A percentile compares a stretch with the other conserved stretches of the same genome.
Evolutionary conservation across 2,329 filamentous ascomycete genomes (phyloP).

Genomic region (Penicillium paneum): DNA sequence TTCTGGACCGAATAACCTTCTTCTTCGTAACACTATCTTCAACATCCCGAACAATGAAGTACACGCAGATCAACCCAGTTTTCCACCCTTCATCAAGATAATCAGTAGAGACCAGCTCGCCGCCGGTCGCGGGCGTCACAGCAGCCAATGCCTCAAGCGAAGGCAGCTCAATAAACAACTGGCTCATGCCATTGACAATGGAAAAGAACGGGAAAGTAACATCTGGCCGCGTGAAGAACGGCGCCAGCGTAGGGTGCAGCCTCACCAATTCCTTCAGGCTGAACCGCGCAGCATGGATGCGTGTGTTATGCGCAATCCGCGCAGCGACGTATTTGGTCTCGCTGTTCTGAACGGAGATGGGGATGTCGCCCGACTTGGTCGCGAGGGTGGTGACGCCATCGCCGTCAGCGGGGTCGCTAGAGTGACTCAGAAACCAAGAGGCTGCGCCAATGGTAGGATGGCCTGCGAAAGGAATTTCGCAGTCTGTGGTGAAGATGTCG

Average conservation of each 20-base stretch:
- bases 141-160: conserved; percentile 57
- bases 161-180: conserved; percentile 62
- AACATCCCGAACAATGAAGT: conserved; percentile 37
- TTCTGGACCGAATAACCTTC: conserved; percentile 34
- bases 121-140: conserved; percentile 23
- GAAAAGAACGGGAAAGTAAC: conserved; percentile 34
- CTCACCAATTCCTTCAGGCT: conserved; percentile 23
- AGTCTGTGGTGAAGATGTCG: conserved; percentile 53
- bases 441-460: conserved; percentile 58
- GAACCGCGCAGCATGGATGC: conserved; percentile 32
- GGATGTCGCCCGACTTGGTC: conserved; percentile 58
- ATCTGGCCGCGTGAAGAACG: conserved; percentile 15
- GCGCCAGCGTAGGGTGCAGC: conserved; percentile 27
- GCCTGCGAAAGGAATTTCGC: conserved; percentile 57
- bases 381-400: conserved; percentile 38
- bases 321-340: conserved; percentile 25
- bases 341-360: conserved; percentile 35
- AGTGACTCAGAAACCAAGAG: conserved; percentile 42
- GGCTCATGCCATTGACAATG: conserved; percentile 48
- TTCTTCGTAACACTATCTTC: conserved; percentile 58
- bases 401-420: conserved; percentile 16
- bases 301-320: conserved; percentile 37
- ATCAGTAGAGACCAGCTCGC: conserved; percentile 22
- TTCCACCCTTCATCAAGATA: conserved; percentile 37
- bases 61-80: conserved; percentile 28